Conservation (phyloP, 257 asterid genomes). For the Paulownia fortunei region DNA sequence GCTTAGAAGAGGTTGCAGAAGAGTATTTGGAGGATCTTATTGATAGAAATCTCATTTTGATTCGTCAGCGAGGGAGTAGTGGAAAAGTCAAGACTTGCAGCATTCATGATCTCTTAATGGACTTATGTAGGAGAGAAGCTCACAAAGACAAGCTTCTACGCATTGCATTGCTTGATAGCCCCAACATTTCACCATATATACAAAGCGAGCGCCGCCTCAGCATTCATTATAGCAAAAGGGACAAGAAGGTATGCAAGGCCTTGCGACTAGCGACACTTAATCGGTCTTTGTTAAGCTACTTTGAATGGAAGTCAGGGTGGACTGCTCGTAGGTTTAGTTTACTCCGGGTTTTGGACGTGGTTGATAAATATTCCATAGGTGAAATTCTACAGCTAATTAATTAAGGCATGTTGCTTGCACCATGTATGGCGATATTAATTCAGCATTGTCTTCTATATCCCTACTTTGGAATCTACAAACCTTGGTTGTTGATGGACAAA, state of each 20-base stretch:
- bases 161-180: slow-evolving; percentile 20
- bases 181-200: neutral
- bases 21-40: slow-evolving; percentile 33
- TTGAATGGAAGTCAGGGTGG: slow-evolving; percentile 8
- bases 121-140: slow-evolving; percentile 35
- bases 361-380: too few relatives aligned
- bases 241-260: neutral
- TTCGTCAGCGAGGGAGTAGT: neutral
- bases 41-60: slow-evolving; percentile 33
- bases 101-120: slow-evolving; percentile 39
- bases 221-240: neutral
- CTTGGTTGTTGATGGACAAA: neutral
- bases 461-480: slow-evolving; percentile 35
- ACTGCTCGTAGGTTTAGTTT: neutral
- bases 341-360: slow-evolving; percentile 22
- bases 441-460: too few relatives aligned
- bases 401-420: too few relatives aligned
- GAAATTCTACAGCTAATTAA: too few relatives aligned
- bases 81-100: slow-evolving; percentile 28
- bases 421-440: too few relatives aligned
- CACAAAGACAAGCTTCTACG: slow-evolving; percentile 14
- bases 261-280: neutral
- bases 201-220: slow-evolving; percentile 16
- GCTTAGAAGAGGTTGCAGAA: slow-evolving; percentile 34
- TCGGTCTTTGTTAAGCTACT: slow-evolving; percentile 20